Evolutionary conservation across 148 eudicot genomes (phyloP), one percentile per base, ranked within the genome.

Genomic region (Rhododendron williamsianum): DNA sequence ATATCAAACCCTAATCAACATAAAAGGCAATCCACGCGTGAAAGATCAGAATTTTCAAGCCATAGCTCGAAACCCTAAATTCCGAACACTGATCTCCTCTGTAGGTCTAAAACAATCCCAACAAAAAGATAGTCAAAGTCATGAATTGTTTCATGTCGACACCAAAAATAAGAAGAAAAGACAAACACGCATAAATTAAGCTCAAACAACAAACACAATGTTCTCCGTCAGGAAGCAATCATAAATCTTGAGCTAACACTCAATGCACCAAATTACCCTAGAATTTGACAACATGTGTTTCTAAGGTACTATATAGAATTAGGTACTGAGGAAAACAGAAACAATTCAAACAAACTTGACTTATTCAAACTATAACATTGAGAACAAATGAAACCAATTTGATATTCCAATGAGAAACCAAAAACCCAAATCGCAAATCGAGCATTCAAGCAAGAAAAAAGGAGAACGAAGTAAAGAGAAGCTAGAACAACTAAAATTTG

Each of bases 351-450:
- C 49, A 77, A 19, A 41, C 45, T 41, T 23, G 51, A 77, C 15
- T 9, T 0, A 43, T 43, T 77, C 51, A 45, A 77, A 45, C 63
- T 48, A 58, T 21, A 60, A 56, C 52, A 16, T 15, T 16, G 41
- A 27, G 51, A 56, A 86, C 81, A 82, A 41, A 36, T 18, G 67
- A 51, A 82, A 82, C 52, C 76, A 76, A 10, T 58, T 82, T 60
- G 51, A 82, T 15, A 41, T 82, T 65, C 15, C 33, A 41, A 60
- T 63, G 76, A 38, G 84, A 63, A 63, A 9, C 9, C 36, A 23
- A n/a, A 82, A 25, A n/a, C 38, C 76, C 74, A 79, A 45, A 79
- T 25, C 60, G 60, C 21, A 15, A 49, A 79, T 79, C 82, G 36
- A 79, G 21, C 82, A 49, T 46, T 79, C 82, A 25, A n/a, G 27